These are phyloP conservation scores for Claviceps pazoutovae DNA, from an alignment of 2,329 filamentous ascomycete genomes.

Conservation along the genomic window DNA sequence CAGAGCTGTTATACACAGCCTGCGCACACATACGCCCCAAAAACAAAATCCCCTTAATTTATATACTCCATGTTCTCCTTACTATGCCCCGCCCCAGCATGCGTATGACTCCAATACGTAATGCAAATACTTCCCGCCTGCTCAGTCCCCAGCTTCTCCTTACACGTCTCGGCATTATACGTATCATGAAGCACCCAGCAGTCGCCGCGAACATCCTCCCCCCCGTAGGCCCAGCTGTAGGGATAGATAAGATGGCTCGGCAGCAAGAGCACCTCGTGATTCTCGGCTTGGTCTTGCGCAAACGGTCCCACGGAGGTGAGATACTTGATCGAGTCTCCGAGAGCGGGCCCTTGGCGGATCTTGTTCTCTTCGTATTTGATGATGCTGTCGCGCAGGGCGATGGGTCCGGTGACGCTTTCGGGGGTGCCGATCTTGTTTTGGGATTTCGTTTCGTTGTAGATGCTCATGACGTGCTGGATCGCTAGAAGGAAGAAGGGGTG, in stretches of 20 bases:
- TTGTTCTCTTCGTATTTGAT: not conserved
- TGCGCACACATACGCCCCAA: too few relatives aligned
- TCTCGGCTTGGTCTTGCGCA: not conserved
- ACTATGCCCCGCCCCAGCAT: slow-evolving; percentile 3
- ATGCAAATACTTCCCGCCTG: slow-evolving; percentile 12
- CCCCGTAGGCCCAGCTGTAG: slow-evolving; percentile 12
- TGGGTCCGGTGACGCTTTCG: not conserved
- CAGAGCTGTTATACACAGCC: not conserved
- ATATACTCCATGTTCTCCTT: not conserved
- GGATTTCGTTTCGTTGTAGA: not conserved
- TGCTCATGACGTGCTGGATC: slow-evolving; percentile 7
- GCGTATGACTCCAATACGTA: slow-evolving; percentile 17
- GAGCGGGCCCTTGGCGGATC: not conserved
- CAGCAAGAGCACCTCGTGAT: slow-evolving; percentile 11
- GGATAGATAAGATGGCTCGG: slow-evolving; percentile 13
- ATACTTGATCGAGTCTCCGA: not conserved
- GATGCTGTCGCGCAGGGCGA: not conserved
- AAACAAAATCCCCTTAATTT: not conserved
- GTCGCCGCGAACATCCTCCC: slow-evolving; percentile 3
- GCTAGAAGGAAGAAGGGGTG: slow-evolving; percentile 19
- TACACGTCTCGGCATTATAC: slow-evolving; percentile 11
- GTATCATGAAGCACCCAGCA: slow-evolving; percentile 11
- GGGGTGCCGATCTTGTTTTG: not conserved
- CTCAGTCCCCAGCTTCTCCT: slow-evolving; percentile 9
- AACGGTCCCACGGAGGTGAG: not conserved